A percentile compares a stretch with the other conserved stretches of the same genome.
These are phyloP conservation scores for Melanogaster broomeanus DNA, from an alignment of 768 basidiomycete species.

Conservation along the genomic window DNA sequence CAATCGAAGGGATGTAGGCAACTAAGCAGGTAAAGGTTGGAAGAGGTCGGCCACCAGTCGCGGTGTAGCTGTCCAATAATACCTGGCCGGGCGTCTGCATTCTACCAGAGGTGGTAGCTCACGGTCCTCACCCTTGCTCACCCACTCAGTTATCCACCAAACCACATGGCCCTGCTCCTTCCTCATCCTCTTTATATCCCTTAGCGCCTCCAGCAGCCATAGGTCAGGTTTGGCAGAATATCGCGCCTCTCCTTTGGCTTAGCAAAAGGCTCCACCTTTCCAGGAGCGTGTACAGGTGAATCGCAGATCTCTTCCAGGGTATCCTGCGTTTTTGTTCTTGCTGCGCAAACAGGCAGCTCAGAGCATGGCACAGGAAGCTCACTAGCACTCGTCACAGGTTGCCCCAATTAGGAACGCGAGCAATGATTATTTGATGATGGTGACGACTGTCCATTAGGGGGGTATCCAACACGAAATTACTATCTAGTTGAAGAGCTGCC, in stretches of 20 bases:
- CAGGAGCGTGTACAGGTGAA: constrained; percentile 40
- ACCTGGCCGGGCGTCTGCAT: constrained; percentile 18
- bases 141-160: constrained; percentile 30
- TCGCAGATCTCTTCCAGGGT: constrained; percentile 45
- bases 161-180: constrained; percentile 27
- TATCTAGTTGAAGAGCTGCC: no score
- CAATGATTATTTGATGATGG: no score
- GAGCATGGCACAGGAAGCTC: constrained; percentile 57
- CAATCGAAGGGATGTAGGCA: neutral
- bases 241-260: constrained; percentile 23
- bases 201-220: constrained; percentile 40
- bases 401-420: no score
- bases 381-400: constrained; percentile 52
- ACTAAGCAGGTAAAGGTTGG: constrained; percentile 10
- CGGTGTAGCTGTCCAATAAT: constrained; percentile 1
- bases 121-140: constrained; percentile 23
- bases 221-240: constrained; percentile 34
- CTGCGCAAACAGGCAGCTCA: constrained; percentile 55
- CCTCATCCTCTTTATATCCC: constrained; percentile 36
- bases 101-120: constrained; percentile 15
- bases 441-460: no score
- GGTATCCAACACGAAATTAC: no score
- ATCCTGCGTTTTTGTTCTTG: constrained; percentile 37
- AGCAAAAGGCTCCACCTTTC: constrained; percentile 10
- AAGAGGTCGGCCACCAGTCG: neutral